These are phyloP conservation scores for Thelonectria olida DNA, from an alignment of 2,329 filamentous ascomycete species.

Conservation along the genomic window DNA sequence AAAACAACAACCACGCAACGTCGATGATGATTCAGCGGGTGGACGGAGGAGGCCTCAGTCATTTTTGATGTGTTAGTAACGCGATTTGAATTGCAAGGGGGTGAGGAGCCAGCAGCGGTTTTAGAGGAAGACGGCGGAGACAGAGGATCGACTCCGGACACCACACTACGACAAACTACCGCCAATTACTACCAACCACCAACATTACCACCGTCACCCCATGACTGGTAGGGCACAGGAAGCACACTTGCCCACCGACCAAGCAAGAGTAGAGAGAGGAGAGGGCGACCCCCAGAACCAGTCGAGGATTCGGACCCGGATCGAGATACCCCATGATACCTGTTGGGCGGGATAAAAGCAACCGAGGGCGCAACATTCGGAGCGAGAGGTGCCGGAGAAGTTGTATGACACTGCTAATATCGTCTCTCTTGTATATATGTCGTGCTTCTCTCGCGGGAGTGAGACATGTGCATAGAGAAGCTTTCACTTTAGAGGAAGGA, in stretches of 20 bases:
- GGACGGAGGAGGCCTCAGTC: conserved; percentile 39
- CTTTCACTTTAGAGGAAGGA: conserved; percentile 26
- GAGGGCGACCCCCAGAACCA: conserved; percentile 29
- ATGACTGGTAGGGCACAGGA: conserved; percentile 24
- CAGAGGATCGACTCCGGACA: conserved; percentile 33
- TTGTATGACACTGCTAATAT: conserved; percentile 35
- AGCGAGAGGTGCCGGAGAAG: conserved; percentile 27
- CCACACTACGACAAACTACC: conserved; percentile 30
- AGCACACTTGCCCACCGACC: conserved; percentile 20
- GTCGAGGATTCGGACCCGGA: conserved; percentile 35
- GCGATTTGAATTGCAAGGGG: conserved; percentile 23
- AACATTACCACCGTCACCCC: conserved; percentile 19
- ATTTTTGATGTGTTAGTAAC: conserved; percentile 40
- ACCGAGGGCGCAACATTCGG: conserved; percentile 29
- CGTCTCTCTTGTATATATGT: conserved; percentile 30
- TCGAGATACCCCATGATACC: conserved; percentile 40
- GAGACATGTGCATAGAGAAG: conserved; percentile 27
- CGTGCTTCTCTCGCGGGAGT: conserved; percentile 20
- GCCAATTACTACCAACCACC: conserved; percentile 23
- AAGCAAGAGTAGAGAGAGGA: conserved; percentile 28
- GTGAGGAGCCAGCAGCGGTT: conserved; percentile 27
- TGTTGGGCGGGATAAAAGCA: conserved; percentile 37
- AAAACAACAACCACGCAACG: conserved; percentile 41
- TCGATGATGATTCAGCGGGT: conserved; percentile 45
- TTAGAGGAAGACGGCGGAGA: conserved; percentile 14